Base-by-base conservation (phyloP, 495 filamentous ascomycete species). In the Niebla homalea region DNA sequence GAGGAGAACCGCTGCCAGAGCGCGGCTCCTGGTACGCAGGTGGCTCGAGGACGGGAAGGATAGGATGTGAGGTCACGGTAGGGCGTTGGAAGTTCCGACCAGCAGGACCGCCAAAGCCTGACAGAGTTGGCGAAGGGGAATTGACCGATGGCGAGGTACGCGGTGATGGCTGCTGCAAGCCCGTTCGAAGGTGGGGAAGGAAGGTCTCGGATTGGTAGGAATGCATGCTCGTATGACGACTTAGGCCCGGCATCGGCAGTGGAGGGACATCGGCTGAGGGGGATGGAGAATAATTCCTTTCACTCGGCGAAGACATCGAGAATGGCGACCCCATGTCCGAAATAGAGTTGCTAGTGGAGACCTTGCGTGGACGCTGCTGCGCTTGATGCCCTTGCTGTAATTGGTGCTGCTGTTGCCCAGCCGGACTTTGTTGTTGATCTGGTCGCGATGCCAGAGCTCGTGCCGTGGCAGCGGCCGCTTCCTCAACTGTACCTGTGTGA, bases 401-500 rank as follows among this genome's bases (percentile, higher is more conserved):
- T 57, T 66, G 75, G 63, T 32, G 29, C 29, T 7, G 7, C 29
- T 32, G 29, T 8, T 32, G 29, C 5, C 29, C 29, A 10, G 29
- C 29, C 14, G 29, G 29, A 32, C 29, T 32, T 32, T 32, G 29
- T 16, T 36, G 45, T 18, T 48, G 45, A 67, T 75, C 65, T 53
- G 73, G 68, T 50, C 77, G 70, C 25, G 79, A 71, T n/a, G 78
- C 81, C 58, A 89, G 72, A 40, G 81, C 83, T 23, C 89, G 88
- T 36, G 88, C 89, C 0, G 87, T 94, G 8, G 89, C 87, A 4
- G 80, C 84, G 5, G 86, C 88, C 7, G 92, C 85, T 62, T 98
- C 92, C 61, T 95, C 92, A 18, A 98, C 82, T 0, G 89, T 97
- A 5, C 89, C 92, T 25, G 86, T 92, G 60, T 98, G 92, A 50